Base-by-base conservation (phyloP, 1,139 yeast species). In the Kodamaea arcana region DNA sequence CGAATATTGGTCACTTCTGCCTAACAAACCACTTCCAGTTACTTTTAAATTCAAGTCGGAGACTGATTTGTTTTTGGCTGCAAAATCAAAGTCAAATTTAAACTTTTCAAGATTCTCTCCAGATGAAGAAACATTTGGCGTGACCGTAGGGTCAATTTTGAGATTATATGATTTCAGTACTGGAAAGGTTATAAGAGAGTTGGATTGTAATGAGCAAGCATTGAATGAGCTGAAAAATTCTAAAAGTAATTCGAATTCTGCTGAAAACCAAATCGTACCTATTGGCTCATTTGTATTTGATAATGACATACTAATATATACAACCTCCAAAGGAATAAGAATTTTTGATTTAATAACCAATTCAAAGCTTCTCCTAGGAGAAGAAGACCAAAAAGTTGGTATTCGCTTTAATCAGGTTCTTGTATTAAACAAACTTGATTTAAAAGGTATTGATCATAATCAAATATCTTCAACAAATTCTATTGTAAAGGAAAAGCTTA, bases 41-140 rank as follows among this genome's bases (percentile, higher is more conserved):
- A 45, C 45, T 9, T 70, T 69, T 48, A 54, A 58, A 27, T 48
- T 54, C 45, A 72, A 72, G 42, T 58, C 71, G 15, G 54, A 60
- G 30, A 72, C 78, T 0, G 67, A 69, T 40, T 48, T 72, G 27
- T 65, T 65, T 41, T 65, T 61, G 15, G 51, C 69, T 33, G 57
- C 65, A 15, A 66, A 63, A 37, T 30, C 43, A 25, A 63, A 64
- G 43, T 44, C 59, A 1, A 32, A 42, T 2, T 54, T 60, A 1
- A 33, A 49, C 3, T 35, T 46, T 3, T 29, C 64, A 13, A 34
- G 42, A 5, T 37, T 62, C 12, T 48, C 60, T 10, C 54, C 54
- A 3, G 54, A 57, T 33, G 55, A 51, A 6, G 48, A 44, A 17
- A 51, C 51, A 16, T 60, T 60, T 29, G 56, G 23, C 2, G 17